Evolutionary conservation across 176 grass and related monocot species (phyloP), one percentile per base, ranked within the genome.

Genomic region (Luzula sylvatica): DNA sequence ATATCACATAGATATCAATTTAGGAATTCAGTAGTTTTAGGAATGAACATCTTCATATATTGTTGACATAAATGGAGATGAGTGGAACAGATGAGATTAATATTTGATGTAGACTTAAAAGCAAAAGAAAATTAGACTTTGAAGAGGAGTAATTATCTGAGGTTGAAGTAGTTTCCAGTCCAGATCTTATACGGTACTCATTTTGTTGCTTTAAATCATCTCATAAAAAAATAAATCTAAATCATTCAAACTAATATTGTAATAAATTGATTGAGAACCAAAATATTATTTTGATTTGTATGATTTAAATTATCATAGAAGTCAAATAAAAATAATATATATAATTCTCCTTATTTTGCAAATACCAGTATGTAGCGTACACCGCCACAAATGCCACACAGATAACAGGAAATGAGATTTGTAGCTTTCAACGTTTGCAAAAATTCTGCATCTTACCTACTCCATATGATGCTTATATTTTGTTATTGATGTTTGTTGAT

Each of bases 391-490:
- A n/a, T 35, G 30, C 5, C 30, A 35, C 30, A 35, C 0, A 35
- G 30, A n/a, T n/a, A n/a, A n/a, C n/a, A n/a, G n/a, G n/a, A 9
- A 35, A 7, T 35, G 7, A 7, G 30, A 35, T 9, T 35, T 35
- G 20, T 63, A 63, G 58, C 58, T 63, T 62, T 63, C 58, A 62
- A 5, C 15, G 39, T 47, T 20, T 20, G 42, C 21, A 68, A 68
- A 60, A 46, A 11, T 50, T 26, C 35, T 11, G 21, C 68, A 71
- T 61, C 68, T 71, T 39, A 71, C 68, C 68, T 59, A 61, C 52
- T 58, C 27, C 68, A 61, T 49, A 26, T 48, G 54, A 52, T 50
- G 22, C 9, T 35, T 35, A 48, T 60, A 40, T 61, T 42, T 18
- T 71, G 25, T 44, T 41, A 5, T 48, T 61, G 46, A 17, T 48